Base-by-base conservation (phyloP, 2,329 filamentous ascomycete species). In the Diaporthe sp. region DNA sequence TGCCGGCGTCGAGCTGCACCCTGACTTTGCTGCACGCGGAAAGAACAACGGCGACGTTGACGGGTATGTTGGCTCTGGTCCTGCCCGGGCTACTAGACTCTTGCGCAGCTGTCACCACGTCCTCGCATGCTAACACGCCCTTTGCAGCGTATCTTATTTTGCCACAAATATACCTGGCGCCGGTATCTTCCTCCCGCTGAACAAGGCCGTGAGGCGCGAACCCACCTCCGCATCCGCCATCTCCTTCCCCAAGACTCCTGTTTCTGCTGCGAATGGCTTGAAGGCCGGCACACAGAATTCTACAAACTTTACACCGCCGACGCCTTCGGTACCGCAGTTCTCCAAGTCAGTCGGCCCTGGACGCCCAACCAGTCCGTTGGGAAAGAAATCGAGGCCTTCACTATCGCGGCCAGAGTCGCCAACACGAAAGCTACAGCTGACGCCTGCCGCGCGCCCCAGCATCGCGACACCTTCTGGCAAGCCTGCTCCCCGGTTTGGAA, bases 11-110 rank as follows among this genome's bases (percentile, higher is more conserved):
- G 97, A 99, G 84, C 88, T 99, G 77, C 92, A 93, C 80, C 87
- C 91, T 72, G 94, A 98, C 79, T 97, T 93, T 86, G 94, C 95
- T 46, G 84, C 89, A 70, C 91, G 94, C 82, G 97, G 97, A 46
- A 99, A 99, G 88, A 99, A 99, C 82, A 97, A 91, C 81, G 97
- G 97, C 78, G 96, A 98, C 83, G 97, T 98, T 73, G 96, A 98
- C 79, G 97, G 96, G 94, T 96, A 89, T 85, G 91, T 81, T 42
- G 46, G 34, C 39, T 74, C 77, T 73, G 57, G 57, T 58, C 25
- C 74, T 73, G 61, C 59, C 46, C 12, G 12, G 37, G 12, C 10
- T 53, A 58, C 39, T 31, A 13, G 37, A 39, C 34, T 49, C 15
- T 37, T 28, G 51, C 39, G 28, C 37, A 68, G 4, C 19, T n/a